Conservation (phyloP, 2,329 filamentous ascomycete genomes). For the Paraphaeosphaeria minitans region DNA sequence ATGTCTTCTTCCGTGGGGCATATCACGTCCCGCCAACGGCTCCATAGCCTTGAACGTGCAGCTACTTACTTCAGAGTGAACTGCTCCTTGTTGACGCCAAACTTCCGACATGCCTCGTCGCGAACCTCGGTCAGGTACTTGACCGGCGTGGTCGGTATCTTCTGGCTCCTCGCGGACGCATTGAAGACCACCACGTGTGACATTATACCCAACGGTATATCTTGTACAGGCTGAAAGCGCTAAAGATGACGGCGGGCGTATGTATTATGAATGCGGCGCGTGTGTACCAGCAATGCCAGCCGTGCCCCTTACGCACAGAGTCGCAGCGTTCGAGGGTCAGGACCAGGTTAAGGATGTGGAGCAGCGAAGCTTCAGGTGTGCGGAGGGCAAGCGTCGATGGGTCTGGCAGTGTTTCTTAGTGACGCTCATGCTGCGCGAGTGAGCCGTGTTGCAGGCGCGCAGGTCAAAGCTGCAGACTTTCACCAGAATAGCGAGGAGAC, state of each 20-base stretch:
- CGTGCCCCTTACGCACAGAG: slow-evolving; percentile 29
- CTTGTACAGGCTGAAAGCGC: slow-evolving; percentile 33
- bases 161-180: slow-evolving; percentile 74
- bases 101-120: slow-evolving; percentile 83
- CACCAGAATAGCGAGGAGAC: slow-evolving; percentile 13
- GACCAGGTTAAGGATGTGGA: slow-evolving; percentile 39
- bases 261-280: slow-evolving; percentile 31
- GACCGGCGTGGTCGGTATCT: slow-evolving; percentile 80
- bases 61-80: slow-evolving; percentile 76
- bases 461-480: slow-evolving; percentile 19
- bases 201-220: slow-evolving; percentile 65
- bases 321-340: slow-evolving; percentile 37
- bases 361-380: slow-evolving; percentile 38
- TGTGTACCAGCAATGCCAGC: slow-evolving; percentile 34
- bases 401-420: slow-evolving; percentile 38
- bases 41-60: not conserved
- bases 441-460: too few species aligned
- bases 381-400: slow-evolving; percentile 37
- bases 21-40: not conserved
- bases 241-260: slow-evolving; percentile 30
- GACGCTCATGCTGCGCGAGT: not conserved
- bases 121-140: slow-evolving; percentile 86
- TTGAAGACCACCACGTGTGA: slow-evolving; percentile 89
- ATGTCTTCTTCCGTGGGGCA: not conserved
- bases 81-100: slow-evolving; percentile 72